Percentiles rank a stretch among this genome's conserved stretches.
phyloP scores from a whole-genome alignment of 1,284 basidiomycete species.

The Ceratobasidium sp. region DNA sequence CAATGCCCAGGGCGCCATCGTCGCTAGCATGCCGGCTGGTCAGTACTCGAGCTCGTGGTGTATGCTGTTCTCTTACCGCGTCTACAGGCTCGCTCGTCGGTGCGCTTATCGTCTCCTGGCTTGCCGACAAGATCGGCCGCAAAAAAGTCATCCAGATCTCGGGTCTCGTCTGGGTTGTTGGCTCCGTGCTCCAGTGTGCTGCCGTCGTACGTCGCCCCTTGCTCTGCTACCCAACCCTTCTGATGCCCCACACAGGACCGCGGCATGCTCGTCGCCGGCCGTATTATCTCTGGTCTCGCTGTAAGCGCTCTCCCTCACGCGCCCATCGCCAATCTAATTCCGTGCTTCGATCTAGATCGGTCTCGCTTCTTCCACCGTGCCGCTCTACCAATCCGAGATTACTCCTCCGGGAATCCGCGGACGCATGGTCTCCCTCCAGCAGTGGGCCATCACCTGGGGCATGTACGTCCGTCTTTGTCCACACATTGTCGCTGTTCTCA shows the following conservation, averaged over 20 bases:
- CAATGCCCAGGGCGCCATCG: slow-evolving; percentile 75
- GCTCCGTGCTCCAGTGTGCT: slow-evolving; percentile 73
- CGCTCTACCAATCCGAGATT: slow-evolving; percentile 79
- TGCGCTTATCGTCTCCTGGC: slow-evolving; percentile 55
- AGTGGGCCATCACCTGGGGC: slow-evolving; percentile 62
- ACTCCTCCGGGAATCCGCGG: slow-evolving; percentile 71
- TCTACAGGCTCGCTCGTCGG: slow-evolving; percentile 47
- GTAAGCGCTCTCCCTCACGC: slow-evolving; percentile 44
- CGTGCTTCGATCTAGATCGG: slow-evolving; percentile 57
- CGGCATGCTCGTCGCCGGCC: slow-evolving; percentile 73
- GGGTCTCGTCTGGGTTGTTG: slow-evolving; percentile 77
- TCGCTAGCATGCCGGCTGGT: slow-evolving; percentile 68
- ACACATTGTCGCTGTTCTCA: slow-evolving; percentile 10
- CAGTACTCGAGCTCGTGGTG: neutral
- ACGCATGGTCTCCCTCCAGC: slow-evolving; percentile 78
- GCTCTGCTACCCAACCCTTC: neutral
- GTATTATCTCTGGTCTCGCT: slow-evolving; percentile 70
- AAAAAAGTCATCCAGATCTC: slow-evolving; percentile 71
- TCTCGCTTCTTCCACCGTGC: slow-evolving; percentile 68
- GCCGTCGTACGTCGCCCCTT: slow-evolving; percentile 50
- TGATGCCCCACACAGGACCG: slow-evolving; percentile 60
- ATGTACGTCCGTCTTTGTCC: slow-evolving; percentile 28
- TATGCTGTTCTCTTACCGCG: neutral
- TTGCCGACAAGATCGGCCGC: slow-evolving; percentile 74
- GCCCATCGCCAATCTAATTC: slow-evolving; percentile 26